Percentiles rank a stretch among this genome's conserved stretches.
phyloP scores from a whole-genome alignment of 2,329 filamentous ascomycete species.

The Chaetomium strumarium region DNA sequence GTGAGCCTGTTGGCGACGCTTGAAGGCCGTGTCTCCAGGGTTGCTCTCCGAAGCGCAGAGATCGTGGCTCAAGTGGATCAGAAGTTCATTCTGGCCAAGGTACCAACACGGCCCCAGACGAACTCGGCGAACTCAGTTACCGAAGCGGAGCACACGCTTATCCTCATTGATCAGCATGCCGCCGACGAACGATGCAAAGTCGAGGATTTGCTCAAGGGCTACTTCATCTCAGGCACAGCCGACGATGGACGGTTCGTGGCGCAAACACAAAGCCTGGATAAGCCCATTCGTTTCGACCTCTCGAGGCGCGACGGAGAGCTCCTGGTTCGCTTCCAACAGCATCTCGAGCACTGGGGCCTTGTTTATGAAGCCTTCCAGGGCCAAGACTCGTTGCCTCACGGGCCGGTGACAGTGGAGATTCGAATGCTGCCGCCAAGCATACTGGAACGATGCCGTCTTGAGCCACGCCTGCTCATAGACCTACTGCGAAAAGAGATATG shows the following conservation, averaged over 20 bases:
- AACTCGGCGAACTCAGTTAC: neutral
- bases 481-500: slow-evolving; percentile 72
- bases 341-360: slow-evolving; percentile 73
- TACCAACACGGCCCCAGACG: slow-evolving; percentile 31
- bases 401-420: slow-evolving; percentile 14
- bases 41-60: slow-evolving; percentile 51
- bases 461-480: slow-evolving; percentile 66
- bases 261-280: slow-evolving; percentile 37
- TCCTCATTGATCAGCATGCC: slow-evolving; percentile 89
- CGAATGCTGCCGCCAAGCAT: slow-evolving; percentile 62
- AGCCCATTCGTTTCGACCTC: slow-evolving; percentile 60
- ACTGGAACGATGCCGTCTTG: slow-evolving; percentile 64
- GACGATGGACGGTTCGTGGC: slow-evolving; percentile 12
- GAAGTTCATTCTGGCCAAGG: slow-evolving; percentile 77
- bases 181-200: slow-evolving; percentile 84
- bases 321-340: slow-evolving; percentile 45
- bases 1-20: slow-evolving; percentile 24
- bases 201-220: slow-evolving; percentile 59
- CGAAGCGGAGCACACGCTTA: slow-evolving; percentile 40
- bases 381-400: neutral
- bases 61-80: slow-evolving; percentile 78
- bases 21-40: slow-evolving; percentile 53
- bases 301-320: slow-evolving; percentile 53
- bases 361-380: slow-evolving; percentile 41
- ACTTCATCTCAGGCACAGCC: slow-evolving; percentile 35